phyloP scores from a whole-genome alignment of 768 basidiomycete species.

The Suillus discolor region DNA sequence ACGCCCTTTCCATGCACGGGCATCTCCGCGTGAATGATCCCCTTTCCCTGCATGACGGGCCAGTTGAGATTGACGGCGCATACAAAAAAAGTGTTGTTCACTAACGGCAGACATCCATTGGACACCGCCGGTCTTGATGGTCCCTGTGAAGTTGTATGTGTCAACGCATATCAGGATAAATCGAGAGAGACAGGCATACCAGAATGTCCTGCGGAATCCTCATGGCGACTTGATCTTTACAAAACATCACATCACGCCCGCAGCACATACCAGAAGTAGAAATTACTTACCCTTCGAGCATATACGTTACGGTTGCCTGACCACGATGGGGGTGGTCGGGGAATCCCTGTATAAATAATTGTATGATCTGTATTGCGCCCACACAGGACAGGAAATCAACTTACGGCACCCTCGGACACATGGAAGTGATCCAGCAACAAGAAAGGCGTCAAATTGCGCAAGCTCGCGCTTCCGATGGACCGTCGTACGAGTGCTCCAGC shows the following conservation, averaged over 20 bases:
- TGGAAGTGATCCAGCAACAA: slow-evolving; percentile 88
- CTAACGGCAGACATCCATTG: slow-evolving; percentile 93
- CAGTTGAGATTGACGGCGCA: not conserved
- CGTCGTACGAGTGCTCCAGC: slow-evolving; percentile 82
- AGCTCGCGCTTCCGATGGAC: slow-evolving; percentile 74
- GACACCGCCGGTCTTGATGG: slow-evolving; percentile 78
- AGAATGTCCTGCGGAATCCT: slow-evolving; percentile 88
- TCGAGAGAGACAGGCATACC: slow-evolving; percentile 34
- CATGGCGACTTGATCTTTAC: slow-evolving; percentile 71
- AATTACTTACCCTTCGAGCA: slow-evolving; percentile 70
- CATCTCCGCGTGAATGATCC: slow-evolving; percentile 89
- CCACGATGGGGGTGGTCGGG: slow-evolving; percentile 94
- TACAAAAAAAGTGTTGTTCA: slow-evolving; percentile 13
- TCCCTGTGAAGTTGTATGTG: slow-evolving; percentile 18
- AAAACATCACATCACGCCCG: not conserved
- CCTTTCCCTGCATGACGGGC: slow-evolving; percentile 46
- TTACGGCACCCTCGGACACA: slow-evolving; percentile 65
- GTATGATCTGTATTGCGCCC: not conserved
- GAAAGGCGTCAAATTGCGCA: slow-evolving; percentile 89
- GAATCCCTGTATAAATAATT: slow-evolving; percentile 58
- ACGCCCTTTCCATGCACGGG: slow-evolving; percentile 70
- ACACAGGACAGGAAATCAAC: slow-evolving; percentile 22
- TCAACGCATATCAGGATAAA: not conserved
- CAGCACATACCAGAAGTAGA: not conserved
- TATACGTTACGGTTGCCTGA: slow-evolving; percentile 87